Evolutionary conservation across 2,329 filamentous ascomycete species (phyloP), one percentile per base, ranked within the genome.

Genomic region (Chalaropsis ovoidea): DNA sequence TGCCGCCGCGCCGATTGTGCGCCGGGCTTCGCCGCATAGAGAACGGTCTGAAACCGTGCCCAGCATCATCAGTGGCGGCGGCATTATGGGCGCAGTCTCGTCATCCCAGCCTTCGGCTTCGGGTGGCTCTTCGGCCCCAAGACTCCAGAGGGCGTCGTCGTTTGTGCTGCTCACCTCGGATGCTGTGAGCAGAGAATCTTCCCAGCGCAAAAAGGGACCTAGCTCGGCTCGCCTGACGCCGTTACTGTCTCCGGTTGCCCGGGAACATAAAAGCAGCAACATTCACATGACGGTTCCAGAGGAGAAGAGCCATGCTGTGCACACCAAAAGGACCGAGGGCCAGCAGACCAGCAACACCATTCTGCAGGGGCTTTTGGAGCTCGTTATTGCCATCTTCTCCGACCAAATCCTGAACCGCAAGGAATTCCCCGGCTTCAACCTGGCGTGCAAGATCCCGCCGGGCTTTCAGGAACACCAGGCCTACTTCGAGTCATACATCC

Each of bases 381-480:
- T 97, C 24, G 82, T 93, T 1, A 80, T 94, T 61, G 83, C 82
- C 22, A 85, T 96, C 0, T 95, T 96, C 71, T 81, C 88, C 62
- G 92, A 96, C 71, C 90, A 97, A 70, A 77, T 97, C 0, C 83
- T 96, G 52, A 82, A 82, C 39, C 86, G 90, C 31, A 96, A 96
- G 73, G 94, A 99, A 64, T 99, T 97, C 72, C 81, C 87, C 2
- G 93, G 94, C 0, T 88, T 99, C 64, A 86, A 87, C 0, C 77
- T 99, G 10, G 95, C 90, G 71, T 78, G 89, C 64, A 96, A 94
- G 73, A 88, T 93, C 0, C 94, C 95, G 1, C 90, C 94, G 0
- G 92, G 93, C 0, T 96, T 95, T 71, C 85, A 93, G 70, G 94
- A 97, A 72, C 91, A 97, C 70, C 92, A 96, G 71, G 90, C 91